These are phyloP conservation scores for Magnolia kwangsiensis DNA, from an alignment of 164 flowering plant genomes.

Conservation along the genomic window DNA sequence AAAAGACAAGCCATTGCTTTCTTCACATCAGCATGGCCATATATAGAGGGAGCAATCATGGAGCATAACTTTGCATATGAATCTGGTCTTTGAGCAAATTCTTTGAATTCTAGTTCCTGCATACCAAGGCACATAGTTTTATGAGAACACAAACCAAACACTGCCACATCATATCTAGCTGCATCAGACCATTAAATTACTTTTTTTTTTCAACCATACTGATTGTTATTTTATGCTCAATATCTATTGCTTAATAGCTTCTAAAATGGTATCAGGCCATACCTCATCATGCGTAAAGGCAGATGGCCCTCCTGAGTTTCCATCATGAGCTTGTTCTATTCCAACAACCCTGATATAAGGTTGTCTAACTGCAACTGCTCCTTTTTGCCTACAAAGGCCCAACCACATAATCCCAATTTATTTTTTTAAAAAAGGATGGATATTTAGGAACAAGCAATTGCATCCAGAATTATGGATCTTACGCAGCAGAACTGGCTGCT, in stretches of 20 bases:
- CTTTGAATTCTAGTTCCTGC: slow-evolving; percentile 86
- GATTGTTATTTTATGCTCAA: neutral
- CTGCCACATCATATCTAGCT: neutral
- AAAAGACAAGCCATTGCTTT: slow-evolving; percentile 94
- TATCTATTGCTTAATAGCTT: neutral
- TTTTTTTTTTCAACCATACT: too few relatives aligned
- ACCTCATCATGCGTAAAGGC: slow-evolving; percentile 85
- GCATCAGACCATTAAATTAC: neutral
- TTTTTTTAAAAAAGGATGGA: neutral
- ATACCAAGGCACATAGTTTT: slow-evolving; percentile 1
- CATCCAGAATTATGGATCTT: slow-evolving; percentile 19
- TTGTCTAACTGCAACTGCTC: slow-evolving; percentile 97
- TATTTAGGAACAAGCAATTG: neutral
- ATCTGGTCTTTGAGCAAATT: slow-evolving; percentile 72
- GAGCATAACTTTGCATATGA: slow-evolving; percentile 68
- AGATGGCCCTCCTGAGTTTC: slow-evolving; percentile 68
- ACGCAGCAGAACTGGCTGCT: slow-evolving; percentile 81
- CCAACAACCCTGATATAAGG: slow-evolving; percentile 98
- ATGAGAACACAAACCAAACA: neutral
- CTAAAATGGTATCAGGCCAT: neutral
- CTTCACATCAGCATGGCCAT: slow-evolving; percentile 92
- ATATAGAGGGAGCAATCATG: slow-evolving; percentile 95
- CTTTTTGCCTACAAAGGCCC: slow-evolving; percentile 65
- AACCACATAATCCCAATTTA: neutral
- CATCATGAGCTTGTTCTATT: slow-evolving; percentile 75